Conservation (phyloP, 2,329 filamentous ascomycete species). For the Lecanicillium sp. region DNA sequence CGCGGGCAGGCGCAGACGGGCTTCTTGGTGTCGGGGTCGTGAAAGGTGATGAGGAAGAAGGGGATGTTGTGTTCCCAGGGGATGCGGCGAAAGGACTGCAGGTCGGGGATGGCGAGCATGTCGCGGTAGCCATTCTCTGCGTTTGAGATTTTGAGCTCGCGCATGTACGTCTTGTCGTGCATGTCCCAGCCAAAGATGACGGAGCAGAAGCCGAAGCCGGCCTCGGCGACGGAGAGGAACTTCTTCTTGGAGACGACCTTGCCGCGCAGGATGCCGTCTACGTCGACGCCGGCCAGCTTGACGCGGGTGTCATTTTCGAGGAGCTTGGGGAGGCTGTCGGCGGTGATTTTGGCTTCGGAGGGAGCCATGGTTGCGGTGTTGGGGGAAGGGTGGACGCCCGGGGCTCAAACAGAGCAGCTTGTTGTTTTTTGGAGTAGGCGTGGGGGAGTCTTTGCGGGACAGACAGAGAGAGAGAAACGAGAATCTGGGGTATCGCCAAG, state of each 20-base stretch:
- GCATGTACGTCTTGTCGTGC: conserved; percentile 74
- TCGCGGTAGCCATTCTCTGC: conserved; percentile 74
- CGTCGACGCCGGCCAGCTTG: conserved; percentile 62
- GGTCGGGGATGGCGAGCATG: conserved; percentile 64
- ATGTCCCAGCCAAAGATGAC: conserved; percentile 86
- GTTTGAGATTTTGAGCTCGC: conserved; percentile 69
- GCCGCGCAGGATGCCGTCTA: conserved; percentile 68
- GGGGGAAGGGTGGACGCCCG: not conserved
- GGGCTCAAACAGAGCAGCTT: too few species aligned
- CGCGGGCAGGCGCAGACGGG: conserved; percentile 74
- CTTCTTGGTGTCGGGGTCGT: conserved; percentile 67
- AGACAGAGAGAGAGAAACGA: too few species aligned
- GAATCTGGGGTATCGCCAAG: too few species aligned
- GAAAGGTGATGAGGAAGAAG: conserved; percentile 69
- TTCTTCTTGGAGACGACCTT: conserved; percentile 80
- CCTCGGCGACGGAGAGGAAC: conserved; percentile 64
- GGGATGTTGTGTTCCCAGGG: conserved; percentile 73
- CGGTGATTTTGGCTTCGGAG: conserved; percentile 32
- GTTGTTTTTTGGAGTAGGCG: too few species aligned
- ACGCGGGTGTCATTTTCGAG: conserved; percentile 34
- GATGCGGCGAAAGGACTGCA: conserved; percentile 63
- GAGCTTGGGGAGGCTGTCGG: conserved; percentile 53
- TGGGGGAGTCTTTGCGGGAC: too few species aligned
- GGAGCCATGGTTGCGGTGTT: conserved; percentile 9
- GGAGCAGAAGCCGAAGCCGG: conserved; percentile 78